Evolutionary conservation across 257 asterid genomes (phyloP), one percentile per base, ranked within the genome.

Genomic region (Solanum neorickii): DNA sequence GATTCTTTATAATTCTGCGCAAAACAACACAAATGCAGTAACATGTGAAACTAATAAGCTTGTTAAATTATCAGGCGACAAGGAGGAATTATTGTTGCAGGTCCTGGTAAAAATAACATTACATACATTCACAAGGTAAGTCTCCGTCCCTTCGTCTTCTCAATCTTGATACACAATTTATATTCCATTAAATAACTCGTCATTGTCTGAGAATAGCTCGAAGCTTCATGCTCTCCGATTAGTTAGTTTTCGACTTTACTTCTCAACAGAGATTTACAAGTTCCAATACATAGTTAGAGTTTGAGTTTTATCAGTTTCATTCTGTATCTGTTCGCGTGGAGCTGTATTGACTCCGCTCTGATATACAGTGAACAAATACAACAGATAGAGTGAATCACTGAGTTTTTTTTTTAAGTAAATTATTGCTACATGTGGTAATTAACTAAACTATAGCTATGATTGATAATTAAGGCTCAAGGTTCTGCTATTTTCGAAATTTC

Each of bases 21-120:
- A 49, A 49, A 49, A 15, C 21, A n/a, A 56, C 65, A 18, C 20
- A 56, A 18, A 56, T 56, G 68, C 68, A 9, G 74, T 27, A 68
- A 27, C 74, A 27, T 8, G 66, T 78, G 41, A 46, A 68, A 13
- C 66, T 47, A 59, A 73, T 62, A 82, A 66, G 37, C 83, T 86
- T 77, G 46, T 62, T 82, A 60, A 84, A 52, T 89, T 92, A 83
- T 85, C 93, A 97, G 98, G 99, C 95, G 90, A 89, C 98, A 95
- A 91, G 99, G 99, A 23, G 99, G 99, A 87, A 93, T 95, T 86
- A 90, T 97, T 41, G 94, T 97, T 76, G 99, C 98, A 16, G 99
- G 99, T 86, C 99, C 99, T 20, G 98, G 98, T 82, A 94, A 94
- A 95, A 73, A 73, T 60, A 94, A 93, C 90, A 91, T 97, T 90